Conservation (phyloP, 2,329 filamentous ascomycete genomes). For the Penicillium sp. region DNA sequence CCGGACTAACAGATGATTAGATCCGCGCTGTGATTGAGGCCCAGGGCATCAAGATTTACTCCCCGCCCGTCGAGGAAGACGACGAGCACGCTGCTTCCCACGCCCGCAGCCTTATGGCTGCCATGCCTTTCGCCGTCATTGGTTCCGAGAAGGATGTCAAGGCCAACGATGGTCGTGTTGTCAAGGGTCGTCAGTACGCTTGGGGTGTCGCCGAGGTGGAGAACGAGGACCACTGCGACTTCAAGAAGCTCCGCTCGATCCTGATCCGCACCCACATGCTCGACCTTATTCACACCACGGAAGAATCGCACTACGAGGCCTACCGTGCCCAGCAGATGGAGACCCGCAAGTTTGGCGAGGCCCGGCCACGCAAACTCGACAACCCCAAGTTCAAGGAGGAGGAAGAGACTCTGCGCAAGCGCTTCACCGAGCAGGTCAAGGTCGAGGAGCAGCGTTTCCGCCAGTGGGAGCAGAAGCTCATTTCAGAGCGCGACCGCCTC, state of each 20-base stretch:
- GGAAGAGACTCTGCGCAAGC: conserved; percentile 95
- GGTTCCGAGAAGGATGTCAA: conserved; percentile 99
- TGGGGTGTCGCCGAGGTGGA: conserved; percentile 99
- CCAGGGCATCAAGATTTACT: conserved; percentile 99
- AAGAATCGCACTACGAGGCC: conserved; percentile 98
- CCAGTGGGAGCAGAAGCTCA: conserved; percentile 99
- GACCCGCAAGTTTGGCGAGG: conserved; percentile 98
- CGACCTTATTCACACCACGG: conserved; percentile 98
- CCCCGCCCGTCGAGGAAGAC: conserved; percentile 95
- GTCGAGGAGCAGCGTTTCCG: conserved; percentile 99
- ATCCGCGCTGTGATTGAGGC: conserved; percentile 94
- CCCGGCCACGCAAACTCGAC: conserved; percentile 93
- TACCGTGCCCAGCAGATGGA: conserved; percentile 99
- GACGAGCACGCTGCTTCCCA: conserved; percentile 95
- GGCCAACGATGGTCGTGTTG: conserved; percentile 89
- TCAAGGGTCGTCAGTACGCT: conserved; percentile 98
- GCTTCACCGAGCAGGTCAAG: conserved; percentile 99
- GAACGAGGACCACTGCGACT: conserved; percentile 99
- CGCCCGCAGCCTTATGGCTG: conserved; percentile 87
- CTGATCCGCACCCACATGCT: conserved; percentile 99
- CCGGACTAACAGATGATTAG: conserved; percentile 47
- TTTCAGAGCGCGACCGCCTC: conserved; percentile 94
- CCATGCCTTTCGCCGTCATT: conserved; percentile 98
- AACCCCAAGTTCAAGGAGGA: conserved; percentile 99
- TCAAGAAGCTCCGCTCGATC: conserved; percentile 99